Conservation (phyloP, 306 rosid species). For the Fragaria nilgerrensis region DNA sequence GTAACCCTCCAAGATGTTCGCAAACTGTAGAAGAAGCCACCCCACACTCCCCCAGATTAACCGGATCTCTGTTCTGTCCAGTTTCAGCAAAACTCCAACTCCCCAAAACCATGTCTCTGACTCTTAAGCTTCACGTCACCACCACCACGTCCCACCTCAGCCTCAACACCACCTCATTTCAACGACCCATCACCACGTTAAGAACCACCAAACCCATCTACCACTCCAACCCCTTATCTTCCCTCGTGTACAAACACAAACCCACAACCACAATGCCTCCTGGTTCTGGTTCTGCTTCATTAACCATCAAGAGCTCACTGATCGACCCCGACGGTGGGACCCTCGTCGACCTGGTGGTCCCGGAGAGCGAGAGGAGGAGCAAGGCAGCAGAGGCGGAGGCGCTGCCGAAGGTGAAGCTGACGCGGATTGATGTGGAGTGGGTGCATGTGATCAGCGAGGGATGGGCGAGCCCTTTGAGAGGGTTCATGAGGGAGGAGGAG, state of each 20-base stretch:
- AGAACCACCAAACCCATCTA: slow-evolving; percentile 49
- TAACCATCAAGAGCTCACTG: slow-evolving; percentile 62
- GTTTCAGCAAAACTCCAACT: not conserved
- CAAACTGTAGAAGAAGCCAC: slow-evolving; percentile 26
- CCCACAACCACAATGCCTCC: slow-evolving; percentile 50
- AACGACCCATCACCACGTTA: slow-evolving; percentile 20
- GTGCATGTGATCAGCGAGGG: slow-evolving; percentile 89
- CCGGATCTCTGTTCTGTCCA: slow-evolving; percentile 10
- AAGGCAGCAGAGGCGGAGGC: slow-evolving; percentile 52
- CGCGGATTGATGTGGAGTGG: slow-evolving; percentile 87
- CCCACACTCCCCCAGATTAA: slow-evolving; percentile 31
- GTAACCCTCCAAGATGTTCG: slow-evolving; percentile 34
- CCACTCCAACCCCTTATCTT: slow-evolving; percentile 34
- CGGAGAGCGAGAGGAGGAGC: slow-evolving; percentile 45
- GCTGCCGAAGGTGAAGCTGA: slow-evolving; percentile 55
- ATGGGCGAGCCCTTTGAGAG: slow-evolving; percentile 90
- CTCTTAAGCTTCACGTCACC: slow-evolving; percentile 51
- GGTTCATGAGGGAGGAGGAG: slow-evolving; percentile 93
- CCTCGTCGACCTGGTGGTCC: slow-evolving; percentile 74
- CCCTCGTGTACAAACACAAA: slow-evolving; percentile 6
- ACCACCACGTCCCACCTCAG: slow-evolving; percentile 33
- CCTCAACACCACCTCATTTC: slow-evolving; percentile 25
- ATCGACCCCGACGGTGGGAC: slow-evolving; percentile 88
- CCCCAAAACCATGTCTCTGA: slow-evolving; percentile 53
- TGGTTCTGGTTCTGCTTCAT: not conserved